Evolutionary conservation across 192 early-diverging fungal species (phyloP), one percentile per base, ranked within the genome.

Genomic region (Coemansia sp.): DNA sequence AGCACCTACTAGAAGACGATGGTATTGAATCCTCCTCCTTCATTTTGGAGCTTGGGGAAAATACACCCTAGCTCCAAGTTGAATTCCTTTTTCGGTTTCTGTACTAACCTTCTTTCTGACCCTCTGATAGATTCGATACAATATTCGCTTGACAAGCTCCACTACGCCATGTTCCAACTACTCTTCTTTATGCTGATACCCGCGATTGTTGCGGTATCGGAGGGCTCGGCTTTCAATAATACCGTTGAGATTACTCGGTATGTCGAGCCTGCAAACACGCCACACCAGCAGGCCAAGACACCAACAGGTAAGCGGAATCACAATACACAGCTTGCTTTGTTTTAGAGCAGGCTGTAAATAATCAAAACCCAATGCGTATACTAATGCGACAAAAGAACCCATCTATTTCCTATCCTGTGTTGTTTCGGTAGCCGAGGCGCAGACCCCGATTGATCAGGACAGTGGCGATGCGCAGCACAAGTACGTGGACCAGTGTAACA

Each of bases 141-240:
- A 41, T 75, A 74, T 38, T 64, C 78, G 42, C 65, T 81, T 29
- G 78, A 81, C 59, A 64, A 65, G 27, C 61, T 81, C 33, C 78
- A 81, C 42, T 75, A 74, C 42, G 55, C 55, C 19, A 63, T 81
- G 34, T 68, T 81, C 54, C 78, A 81, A 65, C 54, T 74, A 17
- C 47, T 81, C 47, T 59, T 75, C 31, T 36, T 65, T 14, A 37
- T 59, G 14, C 15, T 68, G 59, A 31, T 68, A 34, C 72, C 64
- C 7, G 34, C 54, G 9, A n/a, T 55, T 28, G 25, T 52, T 19
- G 40, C 25, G 2, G 17, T 54, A 25, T 17, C 52, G n/a, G 52
- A 54, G n/a, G n/a, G 52, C 52, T 54, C 52, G 15, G 52, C 52
- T 10, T 30, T 54, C 9, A 54, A 33, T 30, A 54, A 11, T 17